A percentile compares a stretch with the other conserved stretches of the same genome.
These are phyloP conservation scores for Emericellopsis cladophorae DNA, from an alignment of 2,329 filamentous ascomycete genomes.

Conservation along the genomic window DNA sequence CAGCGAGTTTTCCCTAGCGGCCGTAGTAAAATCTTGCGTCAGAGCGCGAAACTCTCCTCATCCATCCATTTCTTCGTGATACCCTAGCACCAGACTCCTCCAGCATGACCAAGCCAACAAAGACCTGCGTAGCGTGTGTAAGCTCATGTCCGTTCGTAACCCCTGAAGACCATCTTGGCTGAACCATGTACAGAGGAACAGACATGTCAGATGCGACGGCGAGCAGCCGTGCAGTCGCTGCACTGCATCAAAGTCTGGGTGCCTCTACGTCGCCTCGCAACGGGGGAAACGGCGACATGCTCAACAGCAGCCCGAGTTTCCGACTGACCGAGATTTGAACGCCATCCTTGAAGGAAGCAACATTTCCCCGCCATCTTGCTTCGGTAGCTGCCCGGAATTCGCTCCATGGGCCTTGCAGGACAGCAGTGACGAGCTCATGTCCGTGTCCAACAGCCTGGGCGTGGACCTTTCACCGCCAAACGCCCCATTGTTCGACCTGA, in stretches of 20 bases:
- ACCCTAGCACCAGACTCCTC: too few species aligned
- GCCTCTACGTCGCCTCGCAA: constrained; percentile 58
- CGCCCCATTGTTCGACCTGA: too few species aligned
- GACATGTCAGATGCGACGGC: constrained; percentile 70
- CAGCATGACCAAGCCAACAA: too few species aligned
- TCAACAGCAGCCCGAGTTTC: constrained; percentile 19
- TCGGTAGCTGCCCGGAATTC: background rate
- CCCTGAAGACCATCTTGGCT: too few species aligned
- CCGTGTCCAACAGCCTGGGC: too few species aligned
- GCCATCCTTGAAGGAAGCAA: background rate
- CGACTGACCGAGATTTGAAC: constrained; percentile 16
- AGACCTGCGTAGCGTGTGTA: too few species aligned
- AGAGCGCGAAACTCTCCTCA: too few species aligned
- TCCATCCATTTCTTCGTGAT: too few species aligned
- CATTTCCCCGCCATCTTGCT: background rate
- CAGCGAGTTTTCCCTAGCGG: too few species aligned
- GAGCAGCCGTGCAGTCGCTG: constrained; percentile 58
- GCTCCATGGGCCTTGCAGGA: background rate
- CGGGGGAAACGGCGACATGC: constrained; percentile 58
- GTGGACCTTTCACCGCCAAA: too few species aligned
- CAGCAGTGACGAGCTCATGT: background rate
- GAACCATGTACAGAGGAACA: constrained; percentile 28
- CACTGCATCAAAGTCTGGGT: constrained; percentile 42
- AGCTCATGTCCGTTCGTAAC: too few species aligned
- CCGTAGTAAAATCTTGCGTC: too few species aligned